Percentiles rank a stretch among this genome's conserved stretches.
Conservation (phyloP, 2,329 filamentous ascomycete genomes). For the Fusarium subtropicale region DNA sequence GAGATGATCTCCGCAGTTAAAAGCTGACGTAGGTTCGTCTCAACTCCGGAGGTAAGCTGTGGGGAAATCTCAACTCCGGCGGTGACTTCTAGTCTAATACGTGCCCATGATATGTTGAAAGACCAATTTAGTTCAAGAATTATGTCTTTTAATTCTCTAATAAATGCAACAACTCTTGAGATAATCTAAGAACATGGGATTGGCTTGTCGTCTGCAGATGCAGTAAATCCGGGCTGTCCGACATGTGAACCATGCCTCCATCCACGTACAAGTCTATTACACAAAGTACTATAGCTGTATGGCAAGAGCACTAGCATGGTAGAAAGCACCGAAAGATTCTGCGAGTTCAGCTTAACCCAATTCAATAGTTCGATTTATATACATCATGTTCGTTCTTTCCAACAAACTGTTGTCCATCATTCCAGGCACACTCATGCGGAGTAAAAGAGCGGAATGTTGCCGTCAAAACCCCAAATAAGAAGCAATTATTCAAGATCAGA, state of each 20-base stretch:
- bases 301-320: neutral
- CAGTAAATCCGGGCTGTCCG: neutral
- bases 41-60: slow-evolving; percentile 12
- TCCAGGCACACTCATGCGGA: slow-evolving; percentile 12
- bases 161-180: no score
- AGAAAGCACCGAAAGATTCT: neutral
- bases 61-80: slow-evolving; percentile 10
- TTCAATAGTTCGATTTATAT: neutral
- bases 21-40: neutral
- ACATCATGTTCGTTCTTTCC: neutral
- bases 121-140: neutral
- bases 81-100: neutral
- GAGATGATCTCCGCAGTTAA: neutral
- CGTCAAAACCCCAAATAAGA: slow-evolving; percentile 11
- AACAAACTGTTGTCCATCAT: neutral
- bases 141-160: no score
- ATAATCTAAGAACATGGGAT: neutral
- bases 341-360: no score
- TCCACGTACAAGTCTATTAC: neutral
- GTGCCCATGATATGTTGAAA: neutral
- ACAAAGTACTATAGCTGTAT: neutral
- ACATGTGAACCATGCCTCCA: neutral
- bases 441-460: slow-evolving; percentile 22
- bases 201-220: neutral
- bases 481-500: slow-evolving; percentile 3